A percentile compares a stretch with the other conserved stretches of the same genome.
Conservation (phyloP, 2,329 filamentous ascomycete species). For the Tolypocladium tropicale region DNA sequence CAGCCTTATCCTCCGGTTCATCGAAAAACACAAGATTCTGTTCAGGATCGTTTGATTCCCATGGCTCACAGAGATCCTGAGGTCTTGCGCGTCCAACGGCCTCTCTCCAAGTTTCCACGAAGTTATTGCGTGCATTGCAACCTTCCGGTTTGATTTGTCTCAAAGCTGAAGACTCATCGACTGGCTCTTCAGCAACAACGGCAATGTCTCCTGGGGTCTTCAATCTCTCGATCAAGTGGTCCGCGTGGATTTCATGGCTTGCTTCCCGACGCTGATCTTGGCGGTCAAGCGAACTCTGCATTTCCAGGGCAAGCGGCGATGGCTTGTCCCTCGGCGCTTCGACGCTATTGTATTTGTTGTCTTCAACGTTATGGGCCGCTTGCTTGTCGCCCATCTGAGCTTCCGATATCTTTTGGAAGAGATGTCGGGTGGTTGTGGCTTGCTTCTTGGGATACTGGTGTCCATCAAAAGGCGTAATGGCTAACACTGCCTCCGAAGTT, state of each 20-base stretch:
- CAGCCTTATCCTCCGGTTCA: neutral
- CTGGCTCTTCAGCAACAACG: neutral
- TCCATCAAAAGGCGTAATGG: conserved; percentile 8
- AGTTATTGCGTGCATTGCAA: neutral
- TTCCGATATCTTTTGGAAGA: neutral
- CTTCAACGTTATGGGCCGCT: neutral
- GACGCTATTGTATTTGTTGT: neutral
- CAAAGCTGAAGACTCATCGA: neutral
- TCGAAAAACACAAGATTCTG: neutral
- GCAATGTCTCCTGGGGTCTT: neutral
- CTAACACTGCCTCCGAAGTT: neutral
- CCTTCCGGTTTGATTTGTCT: neutral
- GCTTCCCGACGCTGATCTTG: neutral
- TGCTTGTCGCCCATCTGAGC: neutral
- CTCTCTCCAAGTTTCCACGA: conserved; percentile 1
- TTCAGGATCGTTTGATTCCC: neutral
- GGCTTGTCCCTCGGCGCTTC: neutral
- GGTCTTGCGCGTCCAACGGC: neutral
- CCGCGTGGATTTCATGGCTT: neutral
- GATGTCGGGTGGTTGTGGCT: neutral
- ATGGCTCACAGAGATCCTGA: neutral
- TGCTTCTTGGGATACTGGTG: conserved; percentile 9
- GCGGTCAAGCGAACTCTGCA: neutral
- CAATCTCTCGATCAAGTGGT: neutral
- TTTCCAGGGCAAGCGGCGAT: neutral